Evolutionary conservation across 768 basidiomycete species (phyloP), one percentile per base, ranked within the genome.

Genomic region (Rhizopogon sp.): DNA sequence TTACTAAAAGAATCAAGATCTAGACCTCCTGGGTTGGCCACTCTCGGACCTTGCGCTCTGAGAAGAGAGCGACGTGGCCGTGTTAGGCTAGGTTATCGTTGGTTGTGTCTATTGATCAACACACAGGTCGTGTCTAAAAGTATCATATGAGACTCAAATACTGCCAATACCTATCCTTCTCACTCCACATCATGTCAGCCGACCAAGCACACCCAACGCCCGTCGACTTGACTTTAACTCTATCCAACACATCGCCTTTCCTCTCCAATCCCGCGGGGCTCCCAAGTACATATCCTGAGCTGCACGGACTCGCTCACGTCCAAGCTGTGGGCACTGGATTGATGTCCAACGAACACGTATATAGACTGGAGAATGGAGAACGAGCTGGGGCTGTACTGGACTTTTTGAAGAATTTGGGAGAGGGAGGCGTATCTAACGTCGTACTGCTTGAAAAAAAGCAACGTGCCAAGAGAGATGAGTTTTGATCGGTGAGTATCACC

Each of bases 341-440:
- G 47, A 49, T 49, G 47, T 37, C 47, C 20, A 49, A 49, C 22
- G 35, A 49, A 49, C 47, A 49, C 20, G 9, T 49, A n/a, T 49
- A 37, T 35, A 37, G 35, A 22, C 35, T 49, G 14, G 47, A 49
- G 9, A 35, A 49, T 9, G 22, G 22, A 25, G 47, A 37, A 22
- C 20, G 6, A 10, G 47, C 47, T 25, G 35, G 33, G 16, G 35
- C 14, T 49, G 47, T 49, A 14, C 20, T 37, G 22, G 47, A 49
- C 14, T 25, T 49, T 39, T 37, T 49, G 22, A 49, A 37, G 47
- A 37, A 37, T 37, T 37, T 37, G 35, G 13, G 16, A 37, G 47
- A 49, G 14, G 35, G 20, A 37, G 47, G 47, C 14, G 47, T 49
- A 16, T 16, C 1, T 37, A 37, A 49, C 16, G 47, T 37, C 20